Percentiles rank a stretch among this genome's conserved stretches.
These are phyloP conservation scores for Glycine latifolia DNA, from an alignment of 306 rosid genomes.

Conservation along the genomic window DNA sequence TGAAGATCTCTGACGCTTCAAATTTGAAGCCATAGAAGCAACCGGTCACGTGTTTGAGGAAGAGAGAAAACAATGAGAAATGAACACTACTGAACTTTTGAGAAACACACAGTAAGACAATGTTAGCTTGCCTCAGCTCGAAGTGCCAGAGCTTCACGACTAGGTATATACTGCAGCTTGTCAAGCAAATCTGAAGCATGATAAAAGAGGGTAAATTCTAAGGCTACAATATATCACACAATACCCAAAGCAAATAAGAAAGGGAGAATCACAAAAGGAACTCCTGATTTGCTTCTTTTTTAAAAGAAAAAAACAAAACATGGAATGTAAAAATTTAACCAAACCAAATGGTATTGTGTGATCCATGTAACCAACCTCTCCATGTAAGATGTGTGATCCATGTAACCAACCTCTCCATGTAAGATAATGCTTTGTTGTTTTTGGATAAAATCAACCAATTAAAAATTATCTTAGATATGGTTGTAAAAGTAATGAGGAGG, in stretches of 20 bases:
- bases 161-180: conserved; percentile 77
- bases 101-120: conserved; percentile 4
- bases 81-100: conserved; percentile 13
- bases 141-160: conserved; percentile 79
- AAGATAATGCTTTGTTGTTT: too few relatives aligned
- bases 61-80: conserved; percentile 30
- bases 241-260: conserved; percentile 20
- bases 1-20: conserved; percentile 64
- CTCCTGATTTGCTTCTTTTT: neutral
- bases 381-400: too few relatives aligned
- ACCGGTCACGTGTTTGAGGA: conserved; percentile 57
- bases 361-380: too few relatives aligned
- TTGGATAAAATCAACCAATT: neutral
- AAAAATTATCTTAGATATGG: neutral
- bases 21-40: conserved; percentile 69
- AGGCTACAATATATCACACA: neutral
- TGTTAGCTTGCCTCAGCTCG: conserved; percentile 79
- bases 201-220: conserved; percentile 40
- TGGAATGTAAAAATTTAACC: neutral
- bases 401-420: too few relatives aligned
- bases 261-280: neutral
- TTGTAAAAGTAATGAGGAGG: too few relatives aligned
- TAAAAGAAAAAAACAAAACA: neutral
- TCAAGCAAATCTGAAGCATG: conserved; percentile 72
- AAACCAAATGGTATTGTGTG: too few relatives aligned